Base-by-base conservation (phyloP, 192 early-diverging fungal genomes). In the Umbelopsis ramanniana region DNA sequence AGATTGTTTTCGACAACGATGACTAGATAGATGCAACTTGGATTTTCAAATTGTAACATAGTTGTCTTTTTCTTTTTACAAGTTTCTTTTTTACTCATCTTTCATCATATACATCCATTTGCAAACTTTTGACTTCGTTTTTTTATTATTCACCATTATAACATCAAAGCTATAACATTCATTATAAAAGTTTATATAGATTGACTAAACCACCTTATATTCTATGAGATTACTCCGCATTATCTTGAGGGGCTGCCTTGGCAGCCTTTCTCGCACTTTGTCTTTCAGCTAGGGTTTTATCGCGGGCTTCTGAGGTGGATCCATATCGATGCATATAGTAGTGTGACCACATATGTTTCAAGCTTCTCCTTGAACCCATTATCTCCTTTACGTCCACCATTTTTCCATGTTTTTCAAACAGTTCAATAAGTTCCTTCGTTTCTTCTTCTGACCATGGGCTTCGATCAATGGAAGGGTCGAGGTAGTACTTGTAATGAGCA, bases 1-100 rank as follows among this genome's bases (percentile, higher is more conserved):
- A 97, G 87, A 96, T 99, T 75, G 87, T 85, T 19, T 99, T 99
- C 79, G 91, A 87, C n/a, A 72, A 80, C 63, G 71, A 72, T 72
- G 26, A 63, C 19, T 37, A 63, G 33, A 35, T 63, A 37, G 14
- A 19, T 43, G 11, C 40, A 50, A 17, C n/a, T 50, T 50, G 15
- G 72, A 74, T 68, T 74, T 47, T 43, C 37, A 67, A 43, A 43
- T 72, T 67, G 66, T 40, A 69, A 19, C 26, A 24, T 66, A 60
- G 3, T 10, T 29, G 50, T 45, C 22, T 66, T 55, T 52, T 68
- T 29, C 21, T 69, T 70, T 75, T 23, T 48, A 46, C 68, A 43
- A 23, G 54, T 69, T 21, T 55, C 35, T 35, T 17, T 46, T 60
- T 63, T 29, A 29, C 29, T 29, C 55, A 63, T 37, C 26, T 37